Evolutionary conservation across 139 green algal genomes (phyloP), one percentile per base, ranked within the genome.

Genomic region (Tetraselmis striata): DNA sequence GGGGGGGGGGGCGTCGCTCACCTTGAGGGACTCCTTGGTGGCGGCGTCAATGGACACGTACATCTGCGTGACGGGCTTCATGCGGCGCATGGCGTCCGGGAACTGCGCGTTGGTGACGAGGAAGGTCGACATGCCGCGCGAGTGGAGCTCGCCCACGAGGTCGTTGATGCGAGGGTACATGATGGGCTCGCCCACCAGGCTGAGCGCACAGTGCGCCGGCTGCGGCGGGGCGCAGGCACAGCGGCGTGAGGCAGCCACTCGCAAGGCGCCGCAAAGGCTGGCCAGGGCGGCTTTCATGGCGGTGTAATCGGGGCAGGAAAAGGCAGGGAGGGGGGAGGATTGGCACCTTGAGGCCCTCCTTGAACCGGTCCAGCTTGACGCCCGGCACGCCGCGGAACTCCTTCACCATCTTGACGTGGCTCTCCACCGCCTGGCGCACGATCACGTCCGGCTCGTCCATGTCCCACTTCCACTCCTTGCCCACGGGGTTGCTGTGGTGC

Each of bases 121-220:
- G 84, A 97, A 97, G 28, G 92, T 93, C 32, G 89, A 94, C 82
- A 97, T 95, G 78, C 84, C 75, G n/a, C 88, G 84, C 0, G 5
- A 30, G 81, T 97, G 93, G 45, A 97, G 90, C 79, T 88, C 77
- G 24, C 32, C 75, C n/a, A 95, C 84, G 59, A 97, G 87, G 5
- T 84, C 87, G 75, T 94, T 96, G 86, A 97, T 95, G 80, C 94
- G 82, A 27, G 93, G 93, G 81, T 97, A 97, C 93, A 97, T 97
- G 86, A 97, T 97, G 45, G 93, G 93, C 89, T 97, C 93, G 1
- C 93, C 93, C 31, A 97, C 93, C 81, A 96, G 83, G 0, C 86
- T 93, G 74, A 96, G 85, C 25, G 93, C 93, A 85, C 93, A 96
- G 86, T 96, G 93, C 28, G 85, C 83, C 22, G 91, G 79, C 82